phyloP scores from a whole-genome alignment of 2,329 filamentous ascomycete species.

The Neofusicoccum ribis region DNA sequence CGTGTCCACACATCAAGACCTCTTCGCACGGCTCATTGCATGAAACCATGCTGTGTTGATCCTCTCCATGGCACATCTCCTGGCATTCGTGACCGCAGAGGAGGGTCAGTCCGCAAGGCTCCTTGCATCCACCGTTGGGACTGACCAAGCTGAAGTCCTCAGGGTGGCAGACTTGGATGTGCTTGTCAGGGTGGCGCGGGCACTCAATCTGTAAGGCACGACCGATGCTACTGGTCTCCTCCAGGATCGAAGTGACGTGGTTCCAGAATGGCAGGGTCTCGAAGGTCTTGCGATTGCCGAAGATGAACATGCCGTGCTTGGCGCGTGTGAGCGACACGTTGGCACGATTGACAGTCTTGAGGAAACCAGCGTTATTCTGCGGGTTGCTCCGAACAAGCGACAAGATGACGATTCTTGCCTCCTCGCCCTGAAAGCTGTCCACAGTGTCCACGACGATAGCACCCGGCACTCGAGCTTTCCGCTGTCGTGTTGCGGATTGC shows the following conservation, averaged over 20 bases:
- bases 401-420: constrained; percentile 68
- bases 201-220: constrained; percentile 27
- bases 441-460: constrained; percentile 58
- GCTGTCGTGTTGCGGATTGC: constrained; percentile 47
- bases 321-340: constrained; percentile 69
- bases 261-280: constrained; percentile 63
- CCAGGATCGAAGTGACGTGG: constrained; percentile 56
- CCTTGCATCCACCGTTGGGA: constrained; percentile 33
- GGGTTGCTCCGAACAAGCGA: constrained; percentile 70
- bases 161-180: constrained; percentile 27
- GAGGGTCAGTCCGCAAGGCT: not conserved
- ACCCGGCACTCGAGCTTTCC: not conserved
- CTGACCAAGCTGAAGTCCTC: constrained; percentile 30
- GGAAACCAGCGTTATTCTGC: constrained; percentile 61
- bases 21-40: not conserved
- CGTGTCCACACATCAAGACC: not conserved
- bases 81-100: not conserved
- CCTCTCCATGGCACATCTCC: not conserved
- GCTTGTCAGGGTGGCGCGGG: constrained; percentile 29
- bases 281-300: constrained; percentile 65
- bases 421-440: constrained; percentile 78
- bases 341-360: constrained; percentile 65
- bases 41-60: not conserved
- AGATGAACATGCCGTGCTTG: constrained; percentile 68
- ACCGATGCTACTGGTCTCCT: constrained; percentile 24